Percentiles rank a stretch among this genome's conserved stretches.
phyloP scores from a whole-genome alignment of 805 yeast species.

The Pachysolen tannophilus region DNA sequence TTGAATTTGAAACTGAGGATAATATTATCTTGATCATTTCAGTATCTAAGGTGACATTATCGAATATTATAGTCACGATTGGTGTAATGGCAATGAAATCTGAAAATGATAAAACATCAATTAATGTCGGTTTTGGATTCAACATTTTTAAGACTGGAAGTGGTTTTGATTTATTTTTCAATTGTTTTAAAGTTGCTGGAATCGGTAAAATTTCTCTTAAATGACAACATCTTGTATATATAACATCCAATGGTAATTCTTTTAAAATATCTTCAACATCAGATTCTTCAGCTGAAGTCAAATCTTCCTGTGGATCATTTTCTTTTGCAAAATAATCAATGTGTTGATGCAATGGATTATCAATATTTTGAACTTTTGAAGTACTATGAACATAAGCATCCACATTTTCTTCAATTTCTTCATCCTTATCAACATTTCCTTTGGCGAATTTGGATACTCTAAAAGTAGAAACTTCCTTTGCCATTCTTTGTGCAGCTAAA shows the following conservation, averaged over 20 bases:
- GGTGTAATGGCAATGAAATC: slow-evolving; percentile 52
- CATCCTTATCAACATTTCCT: slow-evolving; percentile 14
- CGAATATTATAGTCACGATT: slow-evolving; percentile 46
- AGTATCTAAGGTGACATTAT: slow-evolving; percentile 45
- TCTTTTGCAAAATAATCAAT: slow-evolving; percentile 23
- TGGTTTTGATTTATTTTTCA: slow-evolving; percentile 42
- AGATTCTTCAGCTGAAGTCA: slow-evolving; percentile 12
- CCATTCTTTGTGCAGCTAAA: slow-evolving; percentile 59
- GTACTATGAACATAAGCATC: slow-evolving; percentile 9
- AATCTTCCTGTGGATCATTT: slow-evolving; percentile 4
- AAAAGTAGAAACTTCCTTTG: slow-evolving; percentile 50
- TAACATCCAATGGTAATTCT: slow-evolving; percentile 34
- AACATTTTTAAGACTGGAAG: slow-evolving; percentile 46
- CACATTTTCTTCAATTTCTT: slow-evolving; percentile 17
- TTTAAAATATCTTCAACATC: slow-evolving; percentile 2
- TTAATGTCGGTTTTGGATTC: slow-evolving; percentile 51
- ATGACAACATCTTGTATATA: slow-evolving; percentile 44
- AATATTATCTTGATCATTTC: slow-evolving; percentile 45
- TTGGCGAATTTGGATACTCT: slow-evolving; percentile 21
- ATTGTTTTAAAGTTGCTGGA: slow-evolving; percentile 44
- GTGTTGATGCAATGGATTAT: slow-evolving; percentile 54
- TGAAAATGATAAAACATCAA: slow-evolving; percentile 48
- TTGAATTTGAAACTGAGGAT: slow-evolving; percentile 35
- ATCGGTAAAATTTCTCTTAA: slow-evolving; percentile 40
- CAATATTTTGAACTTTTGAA: slow-evolving; percentile 42